Percentiles rank a stretch among this genome's conserved stretches.
phyloP scores from a whole-genome alignment of 805 yeast species.

The Nakazawaea holstii region DNA sequence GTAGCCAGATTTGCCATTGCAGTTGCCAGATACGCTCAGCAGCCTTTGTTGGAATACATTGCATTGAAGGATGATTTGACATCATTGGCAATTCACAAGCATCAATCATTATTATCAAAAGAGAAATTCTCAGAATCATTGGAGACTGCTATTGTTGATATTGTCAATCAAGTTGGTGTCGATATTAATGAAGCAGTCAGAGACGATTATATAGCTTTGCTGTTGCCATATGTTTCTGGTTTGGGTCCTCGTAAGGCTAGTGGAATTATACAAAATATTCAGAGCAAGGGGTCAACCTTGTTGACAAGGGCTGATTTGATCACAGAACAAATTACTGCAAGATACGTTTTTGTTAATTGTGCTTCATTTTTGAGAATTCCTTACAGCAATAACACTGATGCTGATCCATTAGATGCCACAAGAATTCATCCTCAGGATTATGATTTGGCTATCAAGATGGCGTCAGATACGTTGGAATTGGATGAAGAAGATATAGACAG shows the following conservation, averaged over 20 bases:
- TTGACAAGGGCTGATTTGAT: conserved; percentile 75
- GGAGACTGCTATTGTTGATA: conserved; percentile 83
- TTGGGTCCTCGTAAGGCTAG: conserved; percentile 94
- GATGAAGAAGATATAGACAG: conserved; percentile 85
- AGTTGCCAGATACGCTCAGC: conserved; percentile 85
- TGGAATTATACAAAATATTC: conserved; percentile 78
- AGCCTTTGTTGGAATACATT: conserved; percentile 88
- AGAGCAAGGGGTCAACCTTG: conserved; percentile 58
- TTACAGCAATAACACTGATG: conserved; percentile 54
- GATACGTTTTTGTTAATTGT: conserved; percentile 83
- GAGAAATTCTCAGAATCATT: conserved; percentile 62
- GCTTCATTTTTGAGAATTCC: conserved; percentile 86
- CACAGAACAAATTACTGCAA: conserved; percentile 71
- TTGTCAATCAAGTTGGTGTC: conserved; percentile 86
- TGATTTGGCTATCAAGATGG: conserved; percentile 93
- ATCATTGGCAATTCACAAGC: conserved; percentile 57
- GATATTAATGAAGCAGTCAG: conserved; percentile 88
- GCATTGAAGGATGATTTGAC: conserved; percentile 70
- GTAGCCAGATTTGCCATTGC: conserved; percentile 82
- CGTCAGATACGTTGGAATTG: conserved; percentile 93
- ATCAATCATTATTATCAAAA: conserved; percentile 65
- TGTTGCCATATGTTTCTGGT: conserved; percentile 80
- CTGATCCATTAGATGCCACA: conserved; percentile 86
- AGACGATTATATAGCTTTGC: conserved; percentile 63
- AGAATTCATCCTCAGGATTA: conserved; percentile 98